Base-by-base conservation (phyloP, 179 eudicot genomes). In the Gypsophila paniculata region DNA sequence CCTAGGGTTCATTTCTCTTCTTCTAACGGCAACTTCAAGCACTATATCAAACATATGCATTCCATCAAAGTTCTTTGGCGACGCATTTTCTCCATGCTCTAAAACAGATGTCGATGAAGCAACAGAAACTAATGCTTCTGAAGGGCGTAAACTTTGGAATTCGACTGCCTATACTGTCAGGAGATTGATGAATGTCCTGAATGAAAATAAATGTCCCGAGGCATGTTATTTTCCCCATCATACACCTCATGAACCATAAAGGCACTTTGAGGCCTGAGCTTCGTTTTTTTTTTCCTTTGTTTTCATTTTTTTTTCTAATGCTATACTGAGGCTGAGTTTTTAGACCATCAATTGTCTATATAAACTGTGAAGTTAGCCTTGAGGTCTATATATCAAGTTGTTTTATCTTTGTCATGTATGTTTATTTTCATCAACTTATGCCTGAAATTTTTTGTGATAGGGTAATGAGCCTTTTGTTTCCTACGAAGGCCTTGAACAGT, bases 401-500 rank as follows among this genome's bases (percentile, higher is more conserved):
- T 44, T 51, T 58, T 73, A 13, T 58, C 38, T 3, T 14, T 39
- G 4, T 61, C 8, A 1, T 15, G 14, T 21, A 8, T 34, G 26
- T 42, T 62, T 42, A 13, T 34, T 21, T 13, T 58, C 48, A 19
- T 29, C 34, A 19, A 74, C 23, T 9, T 38, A 0, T 60, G 61
- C 39, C 22, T 62, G 22, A 44, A 19, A 17, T 70, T 82, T 82
- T 59, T 53, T 70, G 71, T 8, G 48, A 61, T 86, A 93, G 98
- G 87, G 89, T 80, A 68, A 81, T 51, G 98, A 91, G 79, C 97
- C 98, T 74, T 93, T 93, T 83, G 88, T 93, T 42, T 91, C 97
- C 61, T 89, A 89, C 73, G 87, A 91, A 88, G 98, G 98, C 68
- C 93, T 93, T 72, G 98, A 93, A 87, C 97, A 93, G 76, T 84